Percentiles rank a stretch among this genome's conserved stretches.
Evolutionary conservation across 768 basidiomycete genomes (phyloP).

Genomic region (Kwoniella botswanensis): DNA sequence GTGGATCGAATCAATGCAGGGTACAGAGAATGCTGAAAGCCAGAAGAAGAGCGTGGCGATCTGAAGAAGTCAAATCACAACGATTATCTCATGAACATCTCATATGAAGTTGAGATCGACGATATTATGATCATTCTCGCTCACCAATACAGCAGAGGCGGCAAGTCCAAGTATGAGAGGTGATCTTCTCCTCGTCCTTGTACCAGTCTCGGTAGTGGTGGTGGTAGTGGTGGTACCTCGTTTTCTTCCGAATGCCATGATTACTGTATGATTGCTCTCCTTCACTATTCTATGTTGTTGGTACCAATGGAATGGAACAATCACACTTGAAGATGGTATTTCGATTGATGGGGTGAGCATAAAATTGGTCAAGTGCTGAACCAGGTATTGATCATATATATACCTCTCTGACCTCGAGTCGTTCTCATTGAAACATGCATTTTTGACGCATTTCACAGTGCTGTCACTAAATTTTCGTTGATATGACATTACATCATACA

Average conservation of each 20-base stretch:
- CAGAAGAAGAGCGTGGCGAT: conserved; percentile 52
- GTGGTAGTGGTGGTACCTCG: neutral
- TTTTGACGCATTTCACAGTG: neutral
- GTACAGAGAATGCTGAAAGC: conserved; percentile 51
- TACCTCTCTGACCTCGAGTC: neutral
- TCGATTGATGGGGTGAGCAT: neutral
- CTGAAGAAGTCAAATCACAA: conserved; percentile 12
- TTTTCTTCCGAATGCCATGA: conserved; percentile 1
- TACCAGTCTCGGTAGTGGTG: conserved; percentile 15
- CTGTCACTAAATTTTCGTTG: neutral
- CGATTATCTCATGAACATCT: neutral
- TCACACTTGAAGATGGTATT: neutral
- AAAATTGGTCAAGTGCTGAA: neutral
- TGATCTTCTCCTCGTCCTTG: conserved; percentile 17
- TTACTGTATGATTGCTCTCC: neutral
- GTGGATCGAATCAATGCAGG: conserved; percentile 48
- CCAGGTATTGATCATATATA: neutral
- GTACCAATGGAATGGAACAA: neutral
- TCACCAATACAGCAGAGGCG: conserved; percentile 46
- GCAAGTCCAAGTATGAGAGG: conserved; percentile 39
- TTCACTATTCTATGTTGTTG: neutral
- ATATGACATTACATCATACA: neutral
- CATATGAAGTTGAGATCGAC: neutral
- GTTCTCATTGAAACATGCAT: neutral
- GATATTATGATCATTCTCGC: conserved; percentile 12